Evolutionary conservation across 306 rosid genomes (phyloP).

Genomic region (Sechiopsis laciniata): DNA sequence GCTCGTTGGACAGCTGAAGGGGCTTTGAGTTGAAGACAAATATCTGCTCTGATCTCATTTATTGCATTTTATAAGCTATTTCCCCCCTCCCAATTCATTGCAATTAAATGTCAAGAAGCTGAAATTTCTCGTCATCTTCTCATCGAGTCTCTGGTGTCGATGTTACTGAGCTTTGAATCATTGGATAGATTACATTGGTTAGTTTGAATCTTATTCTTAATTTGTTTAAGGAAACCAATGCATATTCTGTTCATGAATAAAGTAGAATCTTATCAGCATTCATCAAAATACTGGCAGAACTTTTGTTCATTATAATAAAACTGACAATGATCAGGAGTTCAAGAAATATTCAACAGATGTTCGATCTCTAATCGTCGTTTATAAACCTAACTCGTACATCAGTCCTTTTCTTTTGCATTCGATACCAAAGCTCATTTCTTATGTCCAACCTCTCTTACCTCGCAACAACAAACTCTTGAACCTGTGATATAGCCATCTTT

Average conservation of each 20-base stretch:
- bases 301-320: background rate
- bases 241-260: background rate
- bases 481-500: no score
- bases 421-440: no score
- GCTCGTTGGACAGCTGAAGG: conserved; percentile 64
- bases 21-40: conserved; percentile 41
- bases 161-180: conserved; percentile 1
- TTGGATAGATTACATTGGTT: background rate
- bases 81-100: background rate
- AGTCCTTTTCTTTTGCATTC: no score
- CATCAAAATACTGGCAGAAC: background rate
- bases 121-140: conserved; percentile 13
- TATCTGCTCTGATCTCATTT: background rate
- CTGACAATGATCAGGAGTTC: background rate
- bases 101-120: conserved; percentile 8
- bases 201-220: background rate
- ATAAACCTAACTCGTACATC: no score
- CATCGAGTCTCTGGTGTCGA: background rate
- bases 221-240: background rate
- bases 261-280: background rate
- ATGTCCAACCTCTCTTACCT: no score
- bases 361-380: background rate
- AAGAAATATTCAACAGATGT: background rate
- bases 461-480: no score
- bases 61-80: conserved; percentile 1